Evolutionary conservation across 2,329 filamentous ascomycete genomes (phyloP).

Genomic region (Penicillium digitatum): DNA sequence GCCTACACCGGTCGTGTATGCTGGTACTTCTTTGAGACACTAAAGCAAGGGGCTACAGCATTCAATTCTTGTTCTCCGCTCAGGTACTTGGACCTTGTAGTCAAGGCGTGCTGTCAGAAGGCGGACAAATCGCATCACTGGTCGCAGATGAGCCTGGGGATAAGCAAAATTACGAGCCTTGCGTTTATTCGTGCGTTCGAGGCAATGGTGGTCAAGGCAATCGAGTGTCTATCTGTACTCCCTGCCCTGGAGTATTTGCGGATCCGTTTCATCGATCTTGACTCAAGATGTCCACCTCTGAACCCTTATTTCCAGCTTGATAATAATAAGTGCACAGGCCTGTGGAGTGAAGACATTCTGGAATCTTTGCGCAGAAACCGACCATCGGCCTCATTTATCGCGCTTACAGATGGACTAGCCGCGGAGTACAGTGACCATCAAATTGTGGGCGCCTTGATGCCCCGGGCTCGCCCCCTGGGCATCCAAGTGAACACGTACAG

Average conservation of each 20-base stretch:
- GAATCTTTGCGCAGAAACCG: conserved; percentile 57
- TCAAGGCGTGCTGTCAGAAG: conserved; percentile 68
- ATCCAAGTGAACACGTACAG: not conserved
- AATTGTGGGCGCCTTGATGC: not conserved
- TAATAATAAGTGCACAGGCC: conserved; percentile 59
- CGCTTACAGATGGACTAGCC: conserved; percentile 59
- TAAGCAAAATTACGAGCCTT: conserved; percentile 66
- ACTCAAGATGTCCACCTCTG: conserved; percentile 65
- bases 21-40: conserved; percentile 61
- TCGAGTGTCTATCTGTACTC: conserved; percentile 58
- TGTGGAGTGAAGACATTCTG: conserved; percentile 69
- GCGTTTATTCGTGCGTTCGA: conserved; percentile 70
- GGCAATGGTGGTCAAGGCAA: conserved; percentile 60
- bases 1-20: conserved; percentile 71
- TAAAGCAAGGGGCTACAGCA: conserved; percentile 47
- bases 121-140: not conserved
- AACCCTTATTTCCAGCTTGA: conserved; percentile 69
- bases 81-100: conserved; percentile 65
- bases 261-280: conserved; percentile 71
- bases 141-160: not conserved
- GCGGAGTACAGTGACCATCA: not conserved
- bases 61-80: conserved; percentile 38
- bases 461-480: not conserved
- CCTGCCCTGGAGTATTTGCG: conserved; percentile 60
- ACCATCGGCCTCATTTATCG: conserved; percentile 56